Evolutionary conservation across 345 rosid species (phyloP), one percentile per base, ranked within the genome.

Genomic region (Garcia nutans): DNA sequence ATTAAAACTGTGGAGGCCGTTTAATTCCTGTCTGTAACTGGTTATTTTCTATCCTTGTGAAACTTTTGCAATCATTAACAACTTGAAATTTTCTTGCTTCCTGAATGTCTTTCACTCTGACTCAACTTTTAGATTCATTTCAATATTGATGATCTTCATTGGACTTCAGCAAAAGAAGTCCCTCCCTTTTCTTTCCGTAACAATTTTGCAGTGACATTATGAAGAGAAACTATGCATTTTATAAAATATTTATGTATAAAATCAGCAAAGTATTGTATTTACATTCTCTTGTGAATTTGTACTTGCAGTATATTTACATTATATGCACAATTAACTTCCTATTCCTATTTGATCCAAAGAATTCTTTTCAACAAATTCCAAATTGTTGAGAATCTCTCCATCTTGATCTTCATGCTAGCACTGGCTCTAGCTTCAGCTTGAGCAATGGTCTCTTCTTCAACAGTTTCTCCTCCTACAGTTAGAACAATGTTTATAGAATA

Each of bases 361-460:
- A 68, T 47, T 52, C 71, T 59, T 22, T 78, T 44, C 65, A 86
- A 55, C 71, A 72, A 47, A 42, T 84, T 76, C 89, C 88, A 86
- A 11, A 87, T 37, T 16, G 45, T 22, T 7, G 78, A 78, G 75
- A 86, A 74, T 19, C 73, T 83, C 70, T 81, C 89, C 85, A 61
- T 78, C 82, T 77, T 74, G 31, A 90, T 59, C 70, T 85, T 70
- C 84, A 59, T 69, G 64, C 74, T 81, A 55, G 89, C 92, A 28
- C 69, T 72, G 20, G 67, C 78, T 47, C 87, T 77, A 28, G 92
- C 91, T 74, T 85, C 78, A 0, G 89, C 87, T 80, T 90, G 92
- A 62, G 89, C 89, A 12, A 89, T 90, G 7, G 88, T 86, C 78
- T 87, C 89, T 82, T 85, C 86, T 47, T 88, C 87, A 63, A 71